These are phyloP conservation scores for Cystoderma amianthinum DNA, from an alignment of 768 basidiomycete genomes.

Conservation along the genomic window DNA sequence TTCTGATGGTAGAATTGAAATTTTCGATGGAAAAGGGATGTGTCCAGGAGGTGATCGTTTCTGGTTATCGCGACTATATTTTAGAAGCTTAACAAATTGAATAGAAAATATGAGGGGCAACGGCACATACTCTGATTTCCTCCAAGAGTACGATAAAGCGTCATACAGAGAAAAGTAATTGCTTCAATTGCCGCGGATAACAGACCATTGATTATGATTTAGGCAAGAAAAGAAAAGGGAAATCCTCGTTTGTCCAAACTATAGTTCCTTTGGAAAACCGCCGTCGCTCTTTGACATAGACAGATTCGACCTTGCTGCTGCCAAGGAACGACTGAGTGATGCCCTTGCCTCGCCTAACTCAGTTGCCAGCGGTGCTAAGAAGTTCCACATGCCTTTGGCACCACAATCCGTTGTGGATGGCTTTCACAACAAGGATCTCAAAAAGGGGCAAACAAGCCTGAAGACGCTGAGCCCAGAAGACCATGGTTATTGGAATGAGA, in stretches of 20 bases:
- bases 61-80: too few species aligned
- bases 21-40: background rate
- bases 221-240: constrained; percentile 18
- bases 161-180: too few species aligned
- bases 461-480: constrained; percentile 6
- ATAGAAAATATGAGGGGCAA: too few species aligned
- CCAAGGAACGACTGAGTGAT: constrained; percentile 12
- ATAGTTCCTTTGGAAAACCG: constrained; percentile 18
- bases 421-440: constrained; percentile 6
- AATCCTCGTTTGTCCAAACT: constrained; percentile 19
- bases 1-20: constrained; percentile 7
- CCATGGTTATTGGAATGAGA: constrained; percentile 18
- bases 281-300: constrained; percentile 13
- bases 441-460: constrained; percentile 10
- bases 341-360: constrained; percentile 16
- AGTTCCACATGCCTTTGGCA: constrained; percentile 14
- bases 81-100: too few species aligned
- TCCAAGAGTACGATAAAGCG: too few species aligned
- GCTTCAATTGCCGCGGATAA: too few species aligned
- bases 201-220: too few species aligned
- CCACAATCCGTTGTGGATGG: constrained; percentile 4
- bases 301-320: constrained; percentile 14
- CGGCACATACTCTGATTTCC: too few species aligned
- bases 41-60: too few species aligned
- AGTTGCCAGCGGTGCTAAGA: constrained; percentile 17